Evolutionary conservation across 139 green algal genomes (phyloP).

Genomic region (Protoeuglena noctilucae): DNA sequence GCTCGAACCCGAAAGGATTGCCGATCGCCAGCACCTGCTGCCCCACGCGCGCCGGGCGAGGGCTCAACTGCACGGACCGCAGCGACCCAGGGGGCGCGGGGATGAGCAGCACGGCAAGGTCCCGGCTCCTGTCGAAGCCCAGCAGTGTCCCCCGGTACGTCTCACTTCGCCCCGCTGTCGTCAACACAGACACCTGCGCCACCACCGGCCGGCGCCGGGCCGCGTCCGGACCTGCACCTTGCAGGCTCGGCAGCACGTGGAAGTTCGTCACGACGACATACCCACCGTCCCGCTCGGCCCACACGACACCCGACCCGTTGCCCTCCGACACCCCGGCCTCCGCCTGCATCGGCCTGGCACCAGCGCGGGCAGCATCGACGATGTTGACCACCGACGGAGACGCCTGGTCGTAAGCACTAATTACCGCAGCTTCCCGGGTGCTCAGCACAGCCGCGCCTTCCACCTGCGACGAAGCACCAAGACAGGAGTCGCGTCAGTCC

Average conservation of each 20-base stretch:
- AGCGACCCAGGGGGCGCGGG: slow-evolving; percentile 2
- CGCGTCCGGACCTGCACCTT: slow-evolving; percentile 3
- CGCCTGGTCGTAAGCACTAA: too few species aligned
- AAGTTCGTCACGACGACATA: slow-evolving; percentile 41
- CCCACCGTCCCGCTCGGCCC: slow-evolving; percentile 20
- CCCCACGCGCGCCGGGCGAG: slow-evolving; percentile 24
- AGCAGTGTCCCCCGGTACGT: neutral
- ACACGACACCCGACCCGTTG: slow-evolving; percentile 31
- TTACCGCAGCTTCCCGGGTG: too few species aligned
- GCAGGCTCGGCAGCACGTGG: slow-evolving; percentile 23
- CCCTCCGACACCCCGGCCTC: slow-evolving; percentile 11
- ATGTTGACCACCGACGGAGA: too few species aligned
- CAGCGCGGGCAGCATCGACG: too few species aligned
- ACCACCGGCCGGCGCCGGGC: neutral
- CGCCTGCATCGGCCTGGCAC: too few species aligned
- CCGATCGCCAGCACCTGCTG: slow-evolving; percentile 49
- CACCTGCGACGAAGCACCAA: too few species aligned
- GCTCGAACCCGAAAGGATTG: slow-evolving; percentile 23
- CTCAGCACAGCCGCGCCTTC: too few species aligned
- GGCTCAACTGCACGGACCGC: neutral
- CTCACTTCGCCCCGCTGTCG: too few species aligned
- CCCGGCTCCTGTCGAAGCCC: slow-evolving; percentile 6
- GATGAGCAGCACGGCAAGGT: slow-evolving; percentile 32
- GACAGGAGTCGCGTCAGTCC: too few species aligned
- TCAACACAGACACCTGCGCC: too few species aligned